Conservation (phyloP, 495 filamentous ascomycete species). For the Chaetomidium leptoderma region DNA sequence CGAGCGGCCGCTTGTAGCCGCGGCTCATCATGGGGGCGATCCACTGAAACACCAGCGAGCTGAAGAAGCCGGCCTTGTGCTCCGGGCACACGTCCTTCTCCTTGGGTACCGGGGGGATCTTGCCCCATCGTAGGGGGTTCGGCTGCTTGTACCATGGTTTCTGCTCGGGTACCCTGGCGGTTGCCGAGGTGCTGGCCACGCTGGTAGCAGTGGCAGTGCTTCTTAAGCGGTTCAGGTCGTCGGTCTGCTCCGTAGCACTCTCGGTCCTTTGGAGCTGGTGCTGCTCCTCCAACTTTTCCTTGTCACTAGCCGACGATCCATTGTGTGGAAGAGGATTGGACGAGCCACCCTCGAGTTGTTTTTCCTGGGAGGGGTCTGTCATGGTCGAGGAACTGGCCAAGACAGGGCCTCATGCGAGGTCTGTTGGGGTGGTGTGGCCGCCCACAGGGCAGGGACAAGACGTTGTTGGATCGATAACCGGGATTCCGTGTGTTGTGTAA, state of each 20-base stretch:
- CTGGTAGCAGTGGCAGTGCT: constrained; percentile 47
- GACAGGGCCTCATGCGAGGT: background rate
- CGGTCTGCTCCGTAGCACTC: constrained; percentile 12
- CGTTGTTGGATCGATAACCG: background rate
- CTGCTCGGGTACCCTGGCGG: constrained; percentile 32
- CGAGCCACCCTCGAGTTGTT: constrained; percentile 2
- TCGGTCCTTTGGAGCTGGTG: constrained; percentile 2
- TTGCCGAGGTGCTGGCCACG: constrained; percentile 29
- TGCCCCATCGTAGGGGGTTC: constrained; percentile 61
- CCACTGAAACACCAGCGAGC: constrained; percentile 61
- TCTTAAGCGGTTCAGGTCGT: constrained; percentile 38
- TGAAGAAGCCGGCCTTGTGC: constrained; percentile 56
- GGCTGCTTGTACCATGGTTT: constrained; percentile 57
- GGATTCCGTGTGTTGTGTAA: too few relatives aligned
- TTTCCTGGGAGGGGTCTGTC: constrained; percentile 8
- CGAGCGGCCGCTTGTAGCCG: constrained; percentile 80
- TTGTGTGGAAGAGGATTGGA: constrained; percentile 11
- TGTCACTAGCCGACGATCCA: constrained; percentile 6
- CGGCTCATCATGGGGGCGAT: constrained; percentile 64
- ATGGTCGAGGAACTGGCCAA: background rate
- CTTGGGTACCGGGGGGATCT: constrained; percentile 56
- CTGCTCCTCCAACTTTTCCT: constrained; percentile 16
- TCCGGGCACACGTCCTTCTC: constrained; percentile 53
- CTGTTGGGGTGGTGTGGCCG: background rate
- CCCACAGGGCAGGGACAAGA: background rate